Percentiles rank a stretch among this genome's conserved stretches.
These are phyloP conservation scores for Penstemon davidsonii DNA, from an alignment of 257 asterid species.

Conservation along the genomic window DNA sequence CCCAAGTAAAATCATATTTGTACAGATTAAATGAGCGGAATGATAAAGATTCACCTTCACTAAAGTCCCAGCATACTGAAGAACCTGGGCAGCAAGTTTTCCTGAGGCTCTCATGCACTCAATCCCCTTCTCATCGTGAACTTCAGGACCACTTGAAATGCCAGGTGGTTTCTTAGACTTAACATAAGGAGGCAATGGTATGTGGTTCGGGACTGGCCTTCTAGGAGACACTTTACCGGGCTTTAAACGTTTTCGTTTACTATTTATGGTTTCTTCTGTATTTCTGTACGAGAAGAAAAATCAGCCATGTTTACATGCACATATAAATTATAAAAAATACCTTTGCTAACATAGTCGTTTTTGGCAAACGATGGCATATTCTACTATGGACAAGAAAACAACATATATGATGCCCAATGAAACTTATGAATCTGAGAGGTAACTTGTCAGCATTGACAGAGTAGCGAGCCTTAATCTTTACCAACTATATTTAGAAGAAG, in stretches of 20 bases:
- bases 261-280: constrained; percentile 46
- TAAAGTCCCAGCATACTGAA: constrained; percentile 89
- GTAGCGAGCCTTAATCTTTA: neutral
- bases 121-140: constrained; percentile 82
- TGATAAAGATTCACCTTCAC: constrained; percentile 63
- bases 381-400: constrained; percentile 1
- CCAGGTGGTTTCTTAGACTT: constrained; percentile 78
- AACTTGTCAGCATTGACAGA: neutral
- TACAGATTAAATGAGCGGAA: constrained; percentile 6
- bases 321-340: neutral
- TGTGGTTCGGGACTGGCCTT: constrained; percentile 78
- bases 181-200: constrained; percentile 81
- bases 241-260: constrained; percentile 55
- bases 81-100: constrained; percentile 93
- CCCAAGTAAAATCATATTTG: neutral
- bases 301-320: neutral
- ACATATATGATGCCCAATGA: neutral
- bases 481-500: constrained; percentile 4
- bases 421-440: neutral
- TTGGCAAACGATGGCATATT: neutral
- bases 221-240: constrained; percentile 86
- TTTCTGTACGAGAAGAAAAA: constrained; percentile 44
- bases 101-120: constrained; percentile 97
- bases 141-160: constrained; percentile 62
- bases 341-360: neutral